phyloP scores from a whole-genome alignment of 345 rosid species.

The Angophora floribunda region DNA sequence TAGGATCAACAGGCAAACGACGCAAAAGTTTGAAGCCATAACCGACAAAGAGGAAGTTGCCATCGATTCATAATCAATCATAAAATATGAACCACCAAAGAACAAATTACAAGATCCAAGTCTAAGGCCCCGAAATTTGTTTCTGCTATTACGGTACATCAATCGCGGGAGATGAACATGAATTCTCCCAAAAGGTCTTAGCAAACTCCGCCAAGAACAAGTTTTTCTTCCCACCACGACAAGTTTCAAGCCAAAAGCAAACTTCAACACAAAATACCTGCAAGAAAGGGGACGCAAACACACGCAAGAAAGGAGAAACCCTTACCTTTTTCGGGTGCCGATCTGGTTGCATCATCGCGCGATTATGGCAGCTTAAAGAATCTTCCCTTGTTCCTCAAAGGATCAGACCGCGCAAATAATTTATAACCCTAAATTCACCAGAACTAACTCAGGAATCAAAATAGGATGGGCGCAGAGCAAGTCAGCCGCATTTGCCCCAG shows the following conservation, averaged over 20 bases:
- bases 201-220: neutral
- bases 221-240: neutral
- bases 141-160: neutral
- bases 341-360: neutral
- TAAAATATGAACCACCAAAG: neutral
- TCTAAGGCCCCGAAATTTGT: neutral
- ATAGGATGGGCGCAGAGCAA: neutral
- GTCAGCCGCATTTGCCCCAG: constrained; percentile 13
- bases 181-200: neutral
- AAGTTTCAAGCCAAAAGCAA: neutral
- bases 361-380: neutral
- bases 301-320: neutral
- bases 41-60: neutral
- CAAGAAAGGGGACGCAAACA: neutral
- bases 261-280: neutral
- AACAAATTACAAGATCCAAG: neutral
- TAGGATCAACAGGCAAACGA: neutral
- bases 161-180: neutral
- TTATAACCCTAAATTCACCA: neutral
- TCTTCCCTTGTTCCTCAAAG: neutral
- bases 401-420: neutral
- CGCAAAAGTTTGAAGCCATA: neutral
- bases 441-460: neutral
- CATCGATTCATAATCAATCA: neutral
- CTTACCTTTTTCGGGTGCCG: neutral